Evolutionary conservation across 345 rosid species (phyloP), one percentile per base, ranked within the genome.

Genomic region (Noccaea bulbosa): DNA sequence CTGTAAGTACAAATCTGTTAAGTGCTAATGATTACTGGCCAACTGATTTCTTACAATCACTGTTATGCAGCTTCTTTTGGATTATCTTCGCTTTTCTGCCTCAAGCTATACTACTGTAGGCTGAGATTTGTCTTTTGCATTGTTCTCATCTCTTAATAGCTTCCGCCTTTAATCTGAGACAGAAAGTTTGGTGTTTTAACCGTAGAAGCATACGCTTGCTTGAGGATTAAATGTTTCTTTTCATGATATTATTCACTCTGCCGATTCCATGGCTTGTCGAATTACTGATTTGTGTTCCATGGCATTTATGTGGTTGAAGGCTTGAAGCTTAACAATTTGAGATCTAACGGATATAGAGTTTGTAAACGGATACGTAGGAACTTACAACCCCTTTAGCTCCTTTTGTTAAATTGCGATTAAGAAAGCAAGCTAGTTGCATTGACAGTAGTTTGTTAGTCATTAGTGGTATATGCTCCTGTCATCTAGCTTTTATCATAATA

Each of bases 11-110:
- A 33, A 6, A 7, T 56, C 47, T 8, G 12, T 53, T 40, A n/a
- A 4, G 51, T n/a, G 49, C 44, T 76, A 24, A 27, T 44, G 17
- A 27, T 30, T 60, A 15, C 33, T 56, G 15, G 15, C 14, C 12
- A 6, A 17, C 66, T 62, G 71, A 70, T 17, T 38, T 55, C 52
- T 53, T 57, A n/a, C 15, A 49, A 48, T 12, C 52, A 40, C 52
- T 57, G 34, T 71, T 62, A 44, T 85, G 83, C 97, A 94, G 99
- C 84, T 91, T 62, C 96, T 94, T 75, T 74, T 81, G 71, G 90
- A 84, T 40, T 75, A 75, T 68, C 78, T 91, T 67, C 74, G 71
- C 66, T 83, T 88, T 77, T 88, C 87, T 66, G 85, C 88, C 65
- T 79, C 85, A 50, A 79, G 64, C 68, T 67, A 80, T 70, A 56